Conservation (phyloP, 2,329 filamentous ascomycete species). For the Ophiocordyceps unilateralis region DNA sequence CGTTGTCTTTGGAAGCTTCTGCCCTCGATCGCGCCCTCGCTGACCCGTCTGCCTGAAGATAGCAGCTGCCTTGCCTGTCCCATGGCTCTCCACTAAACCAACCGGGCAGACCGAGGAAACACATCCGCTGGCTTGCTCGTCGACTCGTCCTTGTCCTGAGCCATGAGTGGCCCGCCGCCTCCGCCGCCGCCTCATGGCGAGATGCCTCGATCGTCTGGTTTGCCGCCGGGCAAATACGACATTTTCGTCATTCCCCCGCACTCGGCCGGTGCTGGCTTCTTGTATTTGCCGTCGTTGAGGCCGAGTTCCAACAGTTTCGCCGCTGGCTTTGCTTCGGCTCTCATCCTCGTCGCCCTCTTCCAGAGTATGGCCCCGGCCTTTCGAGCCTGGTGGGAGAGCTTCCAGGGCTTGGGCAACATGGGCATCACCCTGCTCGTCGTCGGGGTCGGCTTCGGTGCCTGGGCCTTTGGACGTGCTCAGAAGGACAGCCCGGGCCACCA, state of each 20-base stretch:
- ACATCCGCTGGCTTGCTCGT: neutral
- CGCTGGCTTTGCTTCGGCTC: slow-evolving; percentile 64
- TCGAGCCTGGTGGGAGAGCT: slow-evolving; percentile 53
- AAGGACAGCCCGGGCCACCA: slow-evolving; percentile 10
- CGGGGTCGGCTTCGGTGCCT: slow-evolving; percentile 59
- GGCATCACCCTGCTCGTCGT: slow-evolving; percentile 57
- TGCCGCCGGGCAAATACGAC: slow-evolving; percentile 85
- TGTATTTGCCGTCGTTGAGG: slow-evolving; percentile 82
- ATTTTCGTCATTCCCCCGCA: slow-evolving; percentile 94
- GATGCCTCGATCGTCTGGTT: slow-evolving; percentile 50
- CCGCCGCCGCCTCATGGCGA: slow-evolving; percentile 78
- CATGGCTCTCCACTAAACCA: neutral
- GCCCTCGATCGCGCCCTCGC: neutral
- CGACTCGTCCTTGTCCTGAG: slow-evolving; percentile 3
- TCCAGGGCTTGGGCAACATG: slow-evolving; percentile 54
- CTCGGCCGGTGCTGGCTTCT: slow-evolving; percentile 72
- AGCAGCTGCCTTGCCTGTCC: neutral
- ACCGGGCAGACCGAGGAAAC: slow-evolving; percentile 1
- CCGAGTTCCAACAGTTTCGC: slow-evolving; percentile 82
- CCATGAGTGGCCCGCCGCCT: slow-evolving; percentile 39
- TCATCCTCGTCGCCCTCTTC: slow-evolving; percentile 57
- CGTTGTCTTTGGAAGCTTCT: too few species aligned
- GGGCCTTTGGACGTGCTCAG: slow-evolving; percentile 36
- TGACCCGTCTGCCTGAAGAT: neutral
- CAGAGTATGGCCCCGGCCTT: slow-evolving; percentile 57